Conservation (phyloP, 192 early-diverging fungal genomes). For the Coemansia sp. region DNA sequence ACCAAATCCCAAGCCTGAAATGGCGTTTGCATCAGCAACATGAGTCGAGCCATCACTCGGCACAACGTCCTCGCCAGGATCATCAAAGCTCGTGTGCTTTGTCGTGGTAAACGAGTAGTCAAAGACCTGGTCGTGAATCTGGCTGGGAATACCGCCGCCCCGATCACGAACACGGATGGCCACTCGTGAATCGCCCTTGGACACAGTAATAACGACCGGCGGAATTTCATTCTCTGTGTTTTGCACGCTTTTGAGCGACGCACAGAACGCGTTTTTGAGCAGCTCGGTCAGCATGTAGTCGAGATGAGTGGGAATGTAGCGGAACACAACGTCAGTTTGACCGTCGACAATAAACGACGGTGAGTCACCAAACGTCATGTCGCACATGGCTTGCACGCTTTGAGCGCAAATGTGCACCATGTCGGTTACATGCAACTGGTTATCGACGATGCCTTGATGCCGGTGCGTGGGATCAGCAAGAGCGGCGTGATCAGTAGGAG, state of each 20-base stretch:
- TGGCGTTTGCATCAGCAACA: slow-evolving; percentile 1
- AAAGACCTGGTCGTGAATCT: slow-evolving; percentile 72
- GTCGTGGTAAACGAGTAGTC: slow-evolving; percentile 91
- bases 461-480: slow-evolving; percentile 1
- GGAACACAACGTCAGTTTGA: slow-evolving; percentile 12
- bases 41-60: not conserved
- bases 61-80: not conserved
- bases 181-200: slow-evolving; percentile 66
- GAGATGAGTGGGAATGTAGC: slow-evolving; percentile 79
- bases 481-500: not conserved
- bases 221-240: slow-evolving; percentile 42
- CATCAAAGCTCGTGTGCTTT: slow-evolving; percentile 40
- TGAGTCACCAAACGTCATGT: slow-evolving; percentile 76
- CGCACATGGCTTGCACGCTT: slow-evolving; percentile 79
- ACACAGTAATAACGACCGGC: slow-evolving; percentile 77
- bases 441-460: slow-evolving; percentile 35
- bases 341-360: slow-evolving; percentile 67
- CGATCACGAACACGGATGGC: slow-evolving; percentile 79
- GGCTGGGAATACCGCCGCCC: slow-evolving; percentile 79
- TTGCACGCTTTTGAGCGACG: slow-evolving; percentile 65
- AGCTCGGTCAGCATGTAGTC: slow-evolving; percentile 87
- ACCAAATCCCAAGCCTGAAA: slow-evolving; percentile 40
- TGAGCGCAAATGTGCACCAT: slow-evolving; percentile 62
- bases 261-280: slow-evolving; percentile 80
- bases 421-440: slow-evolving; percentile 9